A percentile compares a stretch with the other conserved stretches of the same genome.
Conservation (phyloP, 2,329 filamentous ascomycete species). For the Aspergillus costaricaensis region DNA sequence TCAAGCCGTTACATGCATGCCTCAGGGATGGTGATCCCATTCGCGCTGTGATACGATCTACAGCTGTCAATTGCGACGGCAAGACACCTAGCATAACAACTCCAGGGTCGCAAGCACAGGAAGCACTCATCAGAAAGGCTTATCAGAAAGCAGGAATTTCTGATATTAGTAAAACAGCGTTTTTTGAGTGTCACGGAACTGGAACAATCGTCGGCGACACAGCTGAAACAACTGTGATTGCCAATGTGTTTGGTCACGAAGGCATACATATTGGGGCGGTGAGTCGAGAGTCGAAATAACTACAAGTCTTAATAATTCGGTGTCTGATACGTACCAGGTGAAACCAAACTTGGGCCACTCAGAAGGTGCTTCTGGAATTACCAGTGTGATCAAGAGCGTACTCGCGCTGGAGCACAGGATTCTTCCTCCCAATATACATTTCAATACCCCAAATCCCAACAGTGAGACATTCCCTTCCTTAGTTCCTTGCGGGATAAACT, state of each 20-base stretch:
- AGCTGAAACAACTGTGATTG: conserved; percentile 19
- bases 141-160: conserved; percentile 11
- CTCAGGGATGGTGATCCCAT: conserved; percentile 33
- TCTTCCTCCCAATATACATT: conserved; percentile 33
- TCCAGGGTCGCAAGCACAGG: conserved; percentile 18
- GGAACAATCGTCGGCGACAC: conserved; percentile 22
- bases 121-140: conserved; percentile 11
- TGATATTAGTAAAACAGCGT: neutral
- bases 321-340: conserved; percentile 12
- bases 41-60: conserved; percentile 37
- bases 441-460: conserved; percentile 31
- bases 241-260: conserved; percentile 15
- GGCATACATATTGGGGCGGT: conserved; percentile 25
- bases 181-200: conserved; percentile 27
- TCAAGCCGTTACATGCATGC: conserved; percentile 32
- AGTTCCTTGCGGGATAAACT: too few relatives aligned
- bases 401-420: conserved; percentile 25
- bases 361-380: conserved; percentile 30
- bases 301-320: too few relatives aligned
- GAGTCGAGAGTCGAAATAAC: too few relatives aligned
- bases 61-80: conserved; percentile 33
- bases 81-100: conserved; percentile 24
- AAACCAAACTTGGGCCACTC: conserved; percentile 33
- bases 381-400: conserved; percentile 29
- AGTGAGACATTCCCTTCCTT: conserved; percentile 1